Percentiles rank a stretch among this genome's conserved stretches.
phyloP scores from a whole-genome alignment of 2,329 filamentous ascomycete species.

The Colletotrichum navitas region DNA sequence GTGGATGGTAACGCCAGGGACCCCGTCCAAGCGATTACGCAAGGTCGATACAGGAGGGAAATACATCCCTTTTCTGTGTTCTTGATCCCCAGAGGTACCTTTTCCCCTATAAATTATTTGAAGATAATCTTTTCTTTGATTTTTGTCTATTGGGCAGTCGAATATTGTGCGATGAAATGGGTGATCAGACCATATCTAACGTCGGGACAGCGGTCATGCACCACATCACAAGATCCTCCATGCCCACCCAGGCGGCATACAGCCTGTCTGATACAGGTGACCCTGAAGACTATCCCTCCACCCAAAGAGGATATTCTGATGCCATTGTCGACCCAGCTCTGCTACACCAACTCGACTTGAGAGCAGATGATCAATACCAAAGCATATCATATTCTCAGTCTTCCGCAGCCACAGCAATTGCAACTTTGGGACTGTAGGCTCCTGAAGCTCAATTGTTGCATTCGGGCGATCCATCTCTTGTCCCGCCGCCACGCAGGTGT shows the following conservation, averaged over 20 bases:
- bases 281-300: background rate
- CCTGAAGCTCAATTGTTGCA: background rate
- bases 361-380: background rate
- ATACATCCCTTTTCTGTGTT: too few species aligned
- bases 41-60: background rate
- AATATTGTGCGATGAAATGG: background rate
- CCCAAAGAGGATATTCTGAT: background rate
- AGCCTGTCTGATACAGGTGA: background rate
- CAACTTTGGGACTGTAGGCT: slow-evolving; percentile 12
- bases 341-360: too few species aligned
- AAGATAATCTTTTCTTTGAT: background rate
- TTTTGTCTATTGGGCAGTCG: background rate
- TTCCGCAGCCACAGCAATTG: background rate
- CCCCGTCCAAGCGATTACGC: too few species aligned
- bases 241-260: background rate
- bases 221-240: background rate
- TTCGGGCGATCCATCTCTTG: background rate
- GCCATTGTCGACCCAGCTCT: background rate
- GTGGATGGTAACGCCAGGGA: background rate
- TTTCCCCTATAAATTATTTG: background rate
- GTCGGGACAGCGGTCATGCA: background rate
- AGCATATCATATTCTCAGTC: too few species aligned
- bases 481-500: background rate
- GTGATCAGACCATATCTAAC: background rate
- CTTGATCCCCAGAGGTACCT: background rate